Evolutionary conservation across 2,329 filamentous ascomycete species (phyloP).

Genomic region (Dendryphion nanum): DNA sequence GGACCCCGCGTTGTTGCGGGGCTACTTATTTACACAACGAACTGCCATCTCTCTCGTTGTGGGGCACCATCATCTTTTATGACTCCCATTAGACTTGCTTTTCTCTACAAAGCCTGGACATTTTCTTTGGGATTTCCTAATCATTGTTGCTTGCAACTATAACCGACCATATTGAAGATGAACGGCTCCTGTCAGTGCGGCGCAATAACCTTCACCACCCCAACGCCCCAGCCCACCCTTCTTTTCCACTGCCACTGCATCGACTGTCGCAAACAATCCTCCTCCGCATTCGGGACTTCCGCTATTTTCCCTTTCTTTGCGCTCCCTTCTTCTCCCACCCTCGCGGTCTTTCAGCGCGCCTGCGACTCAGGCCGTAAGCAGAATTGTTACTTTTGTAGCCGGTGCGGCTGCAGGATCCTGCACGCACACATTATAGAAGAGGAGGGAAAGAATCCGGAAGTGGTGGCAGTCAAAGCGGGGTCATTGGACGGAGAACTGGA

Average conservation of each 20-base stretch:
- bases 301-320: slow-evolving; percentile 68
- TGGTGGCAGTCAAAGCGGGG: slow-evolving; percentile 64
- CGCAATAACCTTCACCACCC: slow-evolving; percentile 61
- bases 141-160: too few relatives aligned
- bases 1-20: too few relatives aligned
- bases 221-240: slow-evolving; percentile 58
- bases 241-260: slow-evolving; percentile 71
- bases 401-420: slow-evolving; percentile 64
- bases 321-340: slow-evolving; percentile 41
- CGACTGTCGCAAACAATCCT: slow-evolving; percentile 64
- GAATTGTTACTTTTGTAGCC: slow-evolving; percentile 41
- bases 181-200: slow-evolving; percentile 62
- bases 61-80: too few relatives aligned
- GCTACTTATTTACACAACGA: too few relatives aligned
- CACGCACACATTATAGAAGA: slow-evolving; percentile 54
- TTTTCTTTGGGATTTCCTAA: too few relatives aligned
- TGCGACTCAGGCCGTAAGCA: slow-evolving; percentile 23
- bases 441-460: slow-evolving; percentile 15
- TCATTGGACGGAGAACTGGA: slow-evolving; percentile 61
- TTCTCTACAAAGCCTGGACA: too few relatives aligned
- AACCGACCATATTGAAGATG: too few relatives aligned
- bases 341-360: slow-evolving; percentile 16
- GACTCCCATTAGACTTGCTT: too few relatives aligned
- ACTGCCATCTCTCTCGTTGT: too few relatives aligned
- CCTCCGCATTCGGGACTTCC: slow-evolving; percentile 66